Percentiles rank a stretch among this genome's conserved stretches.
These are phyloP conservation scores for Neonothopanus nambi DNA, from an alignment of 1,284 basidiomycete species.

Conservation along the genomic window DNA sequence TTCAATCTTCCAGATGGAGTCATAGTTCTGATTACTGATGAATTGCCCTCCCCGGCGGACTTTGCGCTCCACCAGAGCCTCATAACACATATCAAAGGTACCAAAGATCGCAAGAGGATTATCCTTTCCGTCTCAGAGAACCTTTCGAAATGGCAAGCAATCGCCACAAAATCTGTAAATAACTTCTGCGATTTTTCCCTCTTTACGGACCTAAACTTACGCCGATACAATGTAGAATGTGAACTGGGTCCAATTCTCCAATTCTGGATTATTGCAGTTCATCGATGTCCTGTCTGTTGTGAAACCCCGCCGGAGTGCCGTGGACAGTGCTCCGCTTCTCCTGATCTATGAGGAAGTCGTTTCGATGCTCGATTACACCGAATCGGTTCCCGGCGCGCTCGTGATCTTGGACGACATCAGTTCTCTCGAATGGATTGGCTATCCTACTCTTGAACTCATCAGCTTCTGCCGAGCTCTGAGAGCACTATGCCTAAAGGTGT, in stretches of 20 bases:
- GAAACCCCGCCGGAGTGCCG: conserved; percentile 18
- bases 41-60: conserved; percentile 64
- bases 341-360: conserved; percentile 1
- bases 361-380: conserved; percentile 34
- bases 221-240: conserved; percentile 41
- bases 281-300: conserved; percentile 44
- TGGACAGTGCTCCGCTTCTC: conserved; percentile 14
- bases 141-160: conserved; percentile 57
- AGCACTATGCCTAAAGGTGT: conserved; percentile 55
- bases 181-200: not conserved
- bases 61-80: conserved; percentile 61
- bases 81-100: conserved; percentile 50
- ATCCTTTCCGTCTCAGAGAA: conserved; percentile 61
- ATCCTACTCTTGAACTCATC: conserved; percentile 45
- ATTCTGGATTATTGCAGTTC: conserved; percentile 47
- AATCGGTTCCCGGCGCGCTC: conserved; percentile 31
- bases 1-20: conserved; percentile 46
- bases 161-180: conserved; percentile 61
- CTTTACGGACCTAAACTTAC: conserved; percentile 1
- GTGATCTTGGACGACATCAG: conserved; percentile 70
- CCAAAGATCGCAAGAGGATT: conserved; percentile 32
- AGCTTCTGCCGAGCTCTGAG: conserved; percentile 60
- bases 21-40: conserved; percentile 63
- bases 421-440: conserved; percentile 67
- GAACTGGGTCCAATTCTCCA: conserved; percentile 47